Evolutionary conservation across 2,329 filamentous ascomycete genomes (phyloP).

Genomic region (Aspergillus tubingensis): DNA sequence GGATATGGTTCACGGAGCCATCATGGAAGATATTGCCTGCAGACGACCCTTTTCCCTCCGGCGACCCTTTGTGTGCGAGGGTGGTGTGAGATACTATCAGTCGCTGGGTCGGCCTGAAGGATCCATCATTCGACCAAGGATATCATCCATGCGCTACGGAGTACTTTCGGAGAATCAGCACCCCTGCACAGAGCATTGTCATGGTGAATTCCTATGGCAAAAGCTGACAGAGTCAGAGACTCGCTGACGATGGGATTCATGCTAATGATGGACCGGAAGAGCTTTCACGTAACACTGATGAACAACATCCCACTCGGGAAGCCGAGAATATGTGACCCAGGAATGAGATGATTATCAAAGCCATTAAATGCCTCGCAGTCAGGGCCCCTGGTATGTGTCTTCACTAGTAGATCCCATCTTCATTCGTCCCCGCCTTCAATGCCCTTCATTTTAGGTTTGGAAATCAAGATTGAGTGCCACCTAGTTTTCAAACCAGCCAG

Average conservation of each 20-base stretch:
- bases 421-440: neutral
- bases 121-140: neutral
- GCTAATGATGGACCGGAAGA: neutral
- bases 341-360: neutral
- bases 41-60: neutral
- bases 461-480: neutral
- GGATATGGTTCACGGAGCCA: neutral
- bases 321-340: slow-evolving; percentile 7
- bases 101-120: neutral
- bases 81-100: neutral
- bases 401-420: neutral
- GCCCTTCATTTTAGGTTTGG: neutral
- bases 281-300: neutral
- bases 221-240: neutral
- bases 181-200: neutral
- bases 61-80: neutral
- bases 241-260: neutral
- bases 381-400: neutral
- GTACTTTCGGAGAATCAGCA: slow-evolving; percentile 1
- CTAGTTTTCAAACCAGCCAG: neutral
- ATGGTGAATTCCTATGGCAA: neutral
- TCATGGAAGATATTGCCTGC: neutral
- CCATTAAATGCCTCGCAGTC: neutral
- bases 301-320: slow-evolving; percentile 15
- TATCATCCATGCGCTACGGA: neutral